Conservation (phyloP, 805 yeast species). For the Barnettozyma wickerhamii region DNA sequence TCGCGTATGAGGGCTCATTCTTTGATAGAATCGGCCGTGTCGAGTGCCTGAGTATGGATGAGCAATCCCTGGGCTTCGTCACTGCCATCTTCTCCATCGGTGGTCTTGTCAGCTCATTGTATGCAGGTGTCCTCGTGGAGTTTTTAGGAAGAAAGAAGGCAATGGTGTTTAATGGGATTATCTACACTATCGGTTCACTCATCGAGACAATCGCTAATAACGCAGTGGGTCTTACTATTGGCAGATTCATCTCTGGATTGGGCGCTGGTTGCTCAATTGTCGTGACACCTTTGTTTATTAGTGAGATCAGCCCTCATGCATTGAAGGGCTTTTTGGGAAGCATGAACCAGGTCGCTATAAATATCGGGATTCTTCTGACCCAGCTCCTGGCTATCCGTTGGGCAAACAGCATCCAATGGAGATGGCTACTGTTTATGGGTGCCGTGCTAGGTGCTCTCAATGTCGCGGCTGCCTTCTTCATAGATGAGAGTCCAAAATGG, state of each 20-base stretch:
- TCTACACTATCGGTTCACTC: conserved; percentile 59
- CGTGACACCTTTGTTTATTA: conserved; percentile 75
- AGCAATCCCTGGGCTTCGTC: conserved; percentile 60
- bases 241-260: conserved; percentile 75
- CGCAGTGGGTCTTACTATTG: conserved; percentile 45
- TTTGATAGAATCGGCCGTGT: conserved; percentile 37
- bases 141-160: conserved; percentile 57
- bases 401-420: conserved; percentile 69
- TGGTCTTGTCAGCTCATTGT: conserved; percentile 70
- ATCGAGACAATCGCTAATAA: conserved; percentile 49
- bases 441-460: conserved; percentile 48
- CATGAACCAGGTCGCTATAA: conserved; percentile 83
- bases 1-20: conserved; percentile 19
- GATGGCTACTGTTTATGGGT: conserved; percentile 63
- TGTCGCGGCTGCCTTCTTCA: conserved; percentile 37
- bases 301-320: conserved; percentile 69
- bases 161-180: conserved; percentile 44
- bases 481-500: conserved; percentile 87
- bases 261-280: conserved; percentile 90
- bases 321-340: conserved; percentile 79
- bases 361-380: conserved; percentile 77
- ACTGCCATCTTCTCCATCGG: conserved; percentile 83
- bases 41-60: conserved; percentile 55
- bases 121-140: conserved; percentile 65
- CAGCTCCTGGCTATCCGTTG: conserved; percentile 69